phyloP scores from a whole-genome alignment of 2,329 filamentous ascomycete genomes.

The Akanthomyces lecanii region DNA sequence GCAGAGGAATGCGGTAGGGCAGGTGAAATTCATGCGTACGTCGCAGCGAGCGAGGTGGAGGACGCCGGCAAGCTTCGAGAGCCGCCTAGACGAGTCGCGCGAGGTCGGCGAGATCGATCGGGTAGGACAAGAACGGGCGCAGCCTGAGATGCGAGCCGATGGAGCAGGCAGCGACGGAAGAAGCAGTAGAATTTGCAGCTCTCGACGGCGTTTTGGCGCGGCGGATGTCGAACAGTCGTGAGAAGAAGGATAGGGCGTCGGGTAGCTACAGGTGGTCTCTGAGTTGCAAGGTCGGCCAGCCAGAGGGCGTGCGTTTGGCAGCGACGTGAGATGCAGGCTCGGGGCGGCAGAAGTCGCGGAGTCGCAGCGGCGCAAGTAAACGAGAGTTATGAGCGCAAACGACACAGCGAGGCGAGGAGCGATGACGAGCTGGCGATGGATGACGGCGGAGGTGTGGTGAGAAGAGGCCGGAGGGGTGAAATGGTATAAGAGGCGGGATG shows the following conservation, averaged over 20 bases:
- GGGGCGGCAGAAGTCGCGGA: neutral
- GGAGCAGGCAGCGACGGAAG: neutral
- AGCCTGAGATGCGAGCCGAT: slow-evolving; percentile 1
- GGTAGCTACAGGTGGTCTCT: neutral
- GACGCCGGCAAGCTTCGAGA: neutral
- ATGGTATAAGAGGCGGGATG: slow-evolving; percentile 12
- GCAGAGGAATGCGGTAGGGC: neutral
- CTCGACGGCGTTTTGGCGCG: neutral
- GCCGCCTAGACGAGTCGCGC: neutral
- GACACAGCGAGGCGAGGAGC: neutral
- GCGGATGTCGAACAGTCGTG: neutral
- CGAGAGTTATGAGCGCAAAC: neutral
- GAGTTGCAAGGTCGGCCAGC: neutral
- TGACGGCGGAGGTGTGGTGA: slow-evolving; percentile 1
- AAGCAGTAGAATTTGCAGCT: neutral
- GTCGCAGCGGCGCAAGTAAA: neutral
- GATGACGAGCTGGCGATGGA: neutral
- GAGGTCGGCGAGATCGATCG: slow-evolving; percentile 3
- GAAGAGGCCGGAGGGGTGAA: slow-evolving; percentile 7
- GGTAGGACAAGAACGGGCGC: neutral
- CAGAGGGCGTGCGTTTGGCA: neutral
- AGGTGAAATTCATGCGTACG: neutral
- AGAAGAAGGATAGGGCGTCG: neutral
- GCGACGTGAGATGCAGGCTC: neutral
- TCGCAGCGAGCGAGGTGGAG: neutral